A percentile compares a stretch with the other conserved stretches of the same genome.
phyloP scores from a whole-genome alignment of 176 grass and related monocot species.

The Carex myosuroides region DNA sequence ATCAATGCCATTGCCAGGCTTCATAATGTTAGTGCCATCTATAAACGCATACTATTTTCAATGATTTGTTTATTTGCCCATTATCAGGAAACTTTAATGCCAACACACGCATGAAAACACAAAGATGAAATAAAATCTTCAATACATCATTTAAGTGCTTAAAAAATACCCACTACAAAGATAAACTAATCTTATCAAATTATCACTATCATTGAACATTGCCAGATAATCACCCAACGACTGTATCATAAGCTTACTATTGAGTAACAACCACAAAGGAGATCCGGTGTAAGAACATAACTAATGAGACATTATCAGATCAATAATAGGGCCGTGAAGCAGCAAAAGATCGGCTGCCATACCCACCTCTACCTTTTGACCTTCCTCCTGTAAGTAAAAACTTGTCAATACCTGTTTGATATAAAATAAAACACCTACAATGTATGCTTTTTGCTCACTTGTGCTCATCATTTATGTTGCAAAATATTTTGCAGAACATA shows the following conservation, averaged over 20 bases:
- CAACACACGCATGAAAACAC: background rate
- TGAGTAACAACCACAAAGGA: background rate
- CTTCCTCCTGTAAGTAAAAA: constrained; percentile 8
- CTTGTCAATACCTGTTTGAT: background rate
- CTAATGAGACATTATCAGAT: background rate
- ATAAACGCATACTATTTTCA: background rate
- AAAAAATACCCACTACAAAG: background rate
- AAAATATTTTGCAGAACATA: no score
- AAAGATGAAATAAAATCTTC: background rate
- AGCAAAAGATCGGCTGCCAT: background rate
- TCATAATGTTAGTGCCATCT: background rate
- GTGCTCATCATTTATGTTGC: background rate
- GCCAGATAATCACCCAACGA: background rate
- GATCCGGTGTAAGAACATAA: background rate
- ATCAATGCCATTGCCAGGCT: background rate
- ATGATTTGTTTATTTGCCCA: background rate
- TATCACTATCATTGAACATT: background rate
- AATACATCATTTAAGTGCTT: background rate
- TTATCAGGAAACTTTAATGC: background rate
- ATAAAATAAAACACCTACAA: background rate
- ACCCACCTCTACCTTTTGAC: constrained; percentile 12
- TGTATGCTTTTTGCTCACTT: background rate
- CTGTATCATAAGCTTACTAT: background rate
- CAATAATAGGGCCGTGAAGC: background rate
- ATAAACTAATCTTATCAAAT: background rate